Evolutionary conservation across 139 green algal genomes (phyloP).

Genomic region (Chlorella ohadii): DNA sequence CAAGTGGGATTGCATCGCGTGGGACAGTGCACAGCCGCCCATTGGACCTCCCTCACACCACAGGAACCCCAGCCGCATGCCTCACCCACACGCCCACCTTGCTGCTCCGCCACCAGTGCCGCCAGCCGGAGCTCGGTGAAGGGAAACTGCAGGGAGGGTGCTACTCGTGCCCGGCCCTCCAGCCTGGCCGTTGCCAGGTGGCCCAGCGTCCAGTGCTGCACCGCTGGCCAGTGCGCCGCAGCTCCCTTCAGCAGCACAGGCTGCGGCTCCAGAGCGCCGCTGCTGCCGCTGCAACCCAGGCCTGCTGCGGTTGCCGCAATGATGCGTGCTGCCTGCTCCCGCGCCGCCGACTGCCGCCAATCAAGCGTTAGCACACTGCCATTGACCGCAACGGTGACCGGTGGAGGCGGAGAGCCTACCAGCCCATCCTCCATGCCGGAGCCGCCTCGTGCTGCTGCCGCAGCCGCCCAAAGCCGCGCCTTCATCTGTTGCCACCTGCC

Average conservation of each 20-base stretch:
- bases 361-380: constrained; percentile 9
- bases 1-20: too few relatives aligned
- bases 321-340: not conserved
- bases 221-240: constrained; percentile 16
- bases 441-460: not conserved
- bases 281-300: not conserved
- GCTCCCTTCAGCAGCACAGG: constrained; percentile 23
- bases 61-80: too few relatives aligned
- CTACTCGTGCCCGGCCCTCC: constrained; percentile 9
- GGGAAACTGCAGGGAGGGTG: constrained; percentile 19
- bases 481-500: not conserved
- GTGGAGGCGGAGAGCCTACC: not conserved
- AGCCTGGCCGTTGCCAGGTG: not conserved
- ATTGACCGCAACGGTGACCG: not conserved
- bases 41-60: too few relatives aligned
- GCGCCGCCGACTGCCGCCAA: not conserved
- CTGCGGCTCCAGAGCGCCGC: not conserved
- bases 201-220: not conserved
- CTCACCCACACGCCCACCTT: not conserved
- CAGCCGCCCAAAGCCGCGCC: constrained; percentile 3
- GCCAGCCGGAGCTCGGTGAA: constrained; percentile 27
- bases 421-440: not conserved
- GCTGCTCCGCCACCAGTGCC: constrained; percentile 1
- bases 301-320: not conserved
- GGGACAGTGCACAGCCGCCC: too few relatives aligned